Base-by-base conservation (phyloP, 441 rosid species). In the Adansonia gregorii region DNA sequence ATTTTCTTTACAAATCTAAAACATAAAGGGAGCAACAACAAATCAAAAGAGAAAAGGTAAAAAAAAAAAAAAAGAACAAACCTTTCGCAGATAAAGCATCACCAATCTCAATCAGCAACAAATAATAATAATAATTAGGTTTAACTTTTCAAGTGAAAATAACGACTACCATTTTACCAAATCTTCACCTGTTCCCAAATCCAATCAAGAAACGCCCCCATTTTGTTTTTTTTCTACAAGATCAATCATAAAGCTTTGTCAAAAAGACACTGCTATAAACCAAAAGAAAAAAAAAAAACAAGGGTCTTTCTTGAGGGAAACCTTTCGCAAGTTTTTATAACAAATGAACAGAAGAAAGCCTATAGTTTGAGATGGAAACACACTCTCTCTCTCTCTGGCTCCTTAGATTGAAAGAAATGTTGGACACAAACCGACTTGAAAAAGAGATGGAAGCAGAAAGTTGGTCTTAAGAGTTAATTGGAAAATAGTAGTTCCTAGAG, bases 61-160 rank as follows among this genome's bases (percentile, higher is more conserved):
- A 4, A 52, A 12, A 24, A 61, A 31, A n/a, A 15, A 8, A 17
- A 14, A 73, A 43, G 65, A 59, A 20, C 52, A 15, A 58, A 45
- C 55, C 55, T 73, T 67, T 11, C 4, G 35, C 11, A 39, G 56
- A 22, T 41, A 59, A 12, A 7, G 39, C 43, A 43, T 8, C 31
- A 58, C 45, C 31, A 73, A 73, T 73, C 76, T 73, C 67, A 73
- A 59, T 17, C 55, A 73, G 20, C 73, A 48, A 55, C 72, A 12
- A 68, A 68, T 11, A 41, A 31, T 4, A 0, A 43, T 27, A 14
- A 35, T 24, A 31, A 6, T 14, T 2, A 15, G 7, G 3, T 15
- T 73, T 9, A 55, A 55, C 59, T 55, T 55, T 55, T 20, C 59
- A 55, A 17, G 59, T 55, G 59, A 55, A 55, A 55, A 6, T 17